Base-by-base conservation (phyloP, 352 stramenopile species). In the Phytophthora meadii region DNA sequence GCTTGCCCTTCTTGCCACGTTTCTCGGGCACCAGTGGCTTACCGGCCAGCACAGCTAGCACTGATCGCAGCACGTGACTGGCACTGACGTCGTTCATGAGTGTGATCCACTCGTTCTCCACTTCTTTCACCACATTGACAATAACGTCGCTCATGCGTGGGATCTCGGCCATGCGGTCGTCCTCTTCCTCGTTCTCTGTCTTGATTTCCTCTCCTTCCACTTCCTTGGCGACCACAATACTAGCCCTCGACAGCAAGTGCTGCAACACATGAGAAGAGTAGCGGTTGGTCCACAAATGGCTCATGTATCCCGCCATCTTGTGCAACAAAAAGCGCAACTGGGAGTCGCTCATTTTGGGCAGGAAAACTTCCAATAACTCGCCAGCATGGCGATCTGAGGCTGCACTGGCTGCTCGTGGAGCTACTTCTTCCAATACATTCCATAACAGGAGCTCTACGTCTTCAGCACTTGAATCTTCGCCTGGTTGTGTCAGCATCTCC, bases 251-350 rank as follows among this genome's bases (percentile, higher is more conserved):
- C 24, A 94, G 72, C 15, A 94, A 5, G 46, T 92, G 70, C 70
- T 94, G 87, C 47, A 94, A 72, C 57, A 94, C 87, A 66, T 94
- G 87, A 10, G 87, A 94, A 52, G 87, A 94, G 76, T 94, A 94
- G 25, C 87, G 87, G 54, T 94, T 94, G 25, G 87, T 94, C 87
- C 87, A 94, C 47, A 94, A 61, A 39, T 94, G 87, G 51, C 82
- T 92, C 47, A 86, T 74, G 62, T 94, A 94, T 44, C 84, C 83
- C 27, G 76, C 62, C 82, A 94, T 92, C 70, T 94, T 93, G 65
- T 82, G 78, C 48, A 93, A 65, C 49, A 94, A 73, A 53, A 82
- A 94, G 14, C 84, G 82, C 42, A 94, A 70, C 57, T 94, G 87
- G 0, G 66, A 72, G 47, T 86, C 75, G 47, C 61, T 89, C 81